Evolutionary conservation across 2,329 filamentous ascomycete species (phyloP), one percentile per base, ranked within the genome.

Genomic region (Talaromyces sp.): DNA sequence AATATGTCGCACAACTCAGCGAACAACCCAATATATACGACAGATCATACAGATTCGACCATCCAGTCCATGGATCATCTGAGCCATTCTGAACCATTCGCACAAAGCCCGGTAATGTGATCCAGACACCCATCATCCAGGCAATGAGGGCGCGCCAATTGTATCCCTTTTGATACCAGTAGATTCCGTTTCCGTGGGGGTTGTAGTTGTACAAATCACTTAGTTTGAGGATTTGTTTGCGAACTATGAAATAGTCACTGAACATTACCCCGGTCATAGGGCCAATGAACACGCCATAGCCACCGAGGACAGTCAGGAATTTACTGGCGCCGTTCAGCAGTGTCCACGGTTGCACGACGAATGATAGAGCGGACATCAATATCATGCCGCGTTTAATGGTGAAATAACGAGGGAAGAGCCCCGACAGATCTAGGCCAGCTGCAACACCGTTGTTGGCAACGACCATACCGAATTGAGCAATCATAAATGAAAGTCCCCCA

Each of bases 381-480:
- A 58, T n/a, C 41, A 53, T 50, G 22, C 56, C 56, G 5, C 56
- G 56, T n/a, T 28, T 35, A 3, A 58, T 58, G 9, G 40, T 58
- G 40, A 58, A 50, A 15, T 50, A 58, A 10, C 43, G 50, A 2
- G 56, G 56, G 10, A 58, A 58, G 5, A 58, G 28, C 3, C 56
- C 56, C 5, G 56, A 46, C 15, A 58, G 17, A 21, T 58, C 56
- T 10, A 36, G 45, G 4, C 56, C 56, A 9, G 52, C 40, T 13
- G 50, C 48, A 22, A 58, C 52, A 10, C 48, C 39, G 11, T 58
- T 58, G 19, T 56, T 45, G 53, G 39, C 53, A 2, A 45, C 39
- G 8, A 46, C 39, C 40, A 56, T 56, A n/a, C 40, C 53, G 15
- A 56, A 45, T 19, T 56, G 53, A 17, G 40, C 40, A 13, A 56